Percentiles rank a stretch among this genome's conserved stretches.
Conservation (phyloP, 257 asterid genomes). For the Solanum appendiculatum region DNA sequence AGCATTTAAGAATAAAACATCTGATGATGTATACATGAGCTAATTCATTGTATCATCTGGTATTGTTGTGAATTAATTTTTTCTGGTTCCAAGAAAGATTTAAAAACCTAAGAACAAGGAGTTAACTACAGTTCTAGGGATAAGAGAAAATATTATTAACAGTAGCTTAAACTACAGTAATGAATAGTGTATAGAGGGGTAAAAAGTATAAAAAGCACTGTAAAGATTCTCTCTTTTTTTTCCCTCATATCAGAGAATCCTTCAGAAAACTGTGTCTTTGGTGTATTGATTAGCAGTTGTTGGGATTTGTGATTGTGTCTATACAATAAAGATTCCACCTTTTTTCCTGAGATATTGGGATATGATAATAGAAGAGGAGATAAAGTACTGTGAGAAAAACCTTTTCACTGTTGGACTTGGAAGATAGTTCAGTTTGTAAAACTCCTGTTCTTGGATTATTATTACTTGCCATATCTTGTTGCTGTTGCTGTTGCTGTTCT, state of each 20-base stretch:
- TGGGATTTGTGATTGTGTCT: constrained; percentile 22
- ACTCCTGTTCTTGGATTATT: constrained; percentile 19
- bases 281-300: constrained; percentile 21
- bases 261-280: constrained; percentile 13
- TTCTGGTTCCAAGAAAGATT: constrained; percentile 28
- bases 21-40: background rate
- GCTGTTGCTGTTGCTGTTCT: background rate
- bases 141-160: constrained; percentile 37
- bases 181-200: background rate
- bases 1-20: background rate
- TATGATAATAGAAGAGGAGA: constrained; percentile 3
- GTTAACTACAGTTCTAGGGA: constrained; percentile 59
- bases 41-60: background rate
- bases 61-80: background rate
- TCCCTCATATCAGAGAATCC: constrained; percentile 36
- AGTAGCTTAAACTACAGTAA: constrained; percentile 28
- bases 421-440: constrained; percentile 24
- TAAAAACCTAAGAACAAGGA: background rate
- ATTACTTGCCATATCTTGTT: constrained; percentile 19
- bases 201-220: constrained; percentile 14
- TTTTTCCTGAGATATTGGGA: constrained; percentile 28
- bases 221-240: constrained; percentile 45
- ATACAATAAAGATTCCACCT: constrained; percentile 12
- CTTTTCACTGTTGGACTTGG: constrained; percentile 52
- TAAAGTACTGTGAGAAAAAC: constrained; percentile 10